Base-by-base conservation (phyloP, 352 stramenopile species). In the Pythium dissimile region DNA sequence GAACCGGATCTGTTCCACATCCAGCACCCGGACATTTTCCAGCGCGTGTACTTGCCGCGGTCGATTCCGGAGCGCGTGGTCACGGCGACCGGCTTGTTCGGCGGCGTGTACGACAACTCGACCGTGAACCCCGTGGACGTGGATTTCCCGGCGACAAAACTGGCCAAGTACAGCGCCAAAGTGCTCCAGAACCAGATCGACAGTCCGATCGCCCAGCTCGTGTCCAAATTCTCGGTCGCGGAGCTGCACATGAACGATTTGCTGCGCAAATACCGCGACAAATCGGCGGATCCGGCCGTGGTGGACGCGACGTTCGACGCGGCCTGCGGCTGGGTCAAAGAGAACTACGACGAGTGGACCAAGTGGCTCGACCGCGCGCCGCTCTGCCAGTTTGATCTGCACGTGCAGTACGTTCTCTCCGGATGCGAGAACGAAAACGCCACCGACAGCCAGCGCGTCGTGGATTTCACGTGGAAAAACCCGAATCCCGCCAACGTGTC, bases 1-100 rank as follows among this genome's bases (percentile, higher is more conserved):
- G 74, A 81, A 43, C 74, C 71, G 1, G 69, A 81, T 23, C 38
- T 67, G 32, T 76, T 80, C 44, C 63, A 77, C 28, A 48, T 69
- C 13, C 16, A 66, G 7, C 20, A 81, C 38, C 20, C 47, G 1
- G 59, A 51, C 0, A 9, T 65, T 4, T 80, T 84, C 32, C 47
- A 73, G 23, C 66, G 69, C 18, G 52, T 84, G 0, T 75, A 69
- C 16, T 57, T 82, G 5, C 75, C 72, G 1, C 59, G 52, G 8
- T 38, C 67, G 8, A 31, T 52, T 0, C 67, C 67, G 0, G 54
- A 66, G 31, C 35, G 45, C 2, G 61, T 64, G 1, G 21, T 54
- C 23, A 21, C 63, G 7, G 32, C 24, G 7, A 77, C 54, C 2
- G 64, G 43, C 16, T 47, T 24, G 0, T 84, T 68, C 47, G 71